Percentiles rank a stretch among this genome's conserved stretches.
phyloP scores from a whole-genome alignment of 495 filamentous ascomycete genomes.

The Penicillium angulare region DNA sequence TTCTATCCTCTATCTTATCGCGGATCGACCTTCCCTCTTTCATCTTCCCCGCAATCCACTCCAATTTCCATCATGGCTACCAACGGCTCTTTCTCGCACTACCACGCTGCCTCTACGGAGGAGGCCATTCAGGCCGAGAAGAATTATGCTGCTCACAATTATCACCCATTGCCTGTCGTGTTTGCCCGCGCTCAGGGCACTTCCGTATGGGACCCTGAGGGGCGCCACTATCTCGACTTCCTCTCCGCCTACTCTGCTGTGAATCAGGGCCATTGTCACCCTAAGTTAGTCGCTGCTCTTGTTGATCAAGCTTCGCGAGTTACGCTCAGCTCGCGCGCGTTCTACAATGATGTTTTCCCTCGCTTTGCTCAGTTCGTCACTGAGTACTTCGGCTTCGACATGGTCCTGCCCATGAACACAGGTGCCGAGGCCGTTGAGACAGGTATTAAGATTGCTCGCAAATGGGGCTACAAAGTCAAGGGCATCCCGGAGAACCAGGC shows the following conservation, averaged over 20 bases:
- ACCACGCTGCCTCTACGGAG: conserved; percentile 79
- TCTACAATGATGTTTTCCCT: conserved; percentile 99
- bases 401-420: conserved; percentile 99
- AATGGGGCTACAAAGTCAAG: conserved; percentile 99
- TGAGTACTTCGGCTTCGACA: conserved; percentile 88
- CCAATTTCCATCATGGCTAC: conserved; percentile 40
- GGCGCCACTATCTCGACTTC: conserved; percentile 95
- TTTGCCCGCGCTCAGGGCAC: conserved; percentile 80
- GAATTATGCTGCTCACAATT: conserved; percentile 93
- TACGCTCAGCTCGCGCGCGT: conserved; percentile 92
- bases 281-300: conserved; percentile 85
- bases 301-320: conserved; percentile 86
- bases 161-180: conserved; percentile 93
- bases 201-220: conserved; percentile 96
- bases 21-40: background rate
- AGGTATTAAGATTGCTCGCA: conserved; percentile 92
- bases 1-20: conserved; percentile 10
- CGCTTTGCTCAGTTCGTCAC: conserved; percentile 93
- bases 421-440: conserved; percentile 99
- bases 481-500: conserved; percentile 82
- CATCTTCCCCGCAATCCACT: background rate
- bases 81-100: conserved; percentile 45
- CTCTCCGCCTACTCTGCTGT: conserved; percentile 96
- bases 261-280: conserved; percentile 99
- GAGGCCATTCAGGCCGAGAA: conserved; percentile 78